Evolutionary conservation across 129 eudicot genomes (phyloP), one percentile per base, ranked within the genome.

Genomic region (Artemisia argyi): DNA sequence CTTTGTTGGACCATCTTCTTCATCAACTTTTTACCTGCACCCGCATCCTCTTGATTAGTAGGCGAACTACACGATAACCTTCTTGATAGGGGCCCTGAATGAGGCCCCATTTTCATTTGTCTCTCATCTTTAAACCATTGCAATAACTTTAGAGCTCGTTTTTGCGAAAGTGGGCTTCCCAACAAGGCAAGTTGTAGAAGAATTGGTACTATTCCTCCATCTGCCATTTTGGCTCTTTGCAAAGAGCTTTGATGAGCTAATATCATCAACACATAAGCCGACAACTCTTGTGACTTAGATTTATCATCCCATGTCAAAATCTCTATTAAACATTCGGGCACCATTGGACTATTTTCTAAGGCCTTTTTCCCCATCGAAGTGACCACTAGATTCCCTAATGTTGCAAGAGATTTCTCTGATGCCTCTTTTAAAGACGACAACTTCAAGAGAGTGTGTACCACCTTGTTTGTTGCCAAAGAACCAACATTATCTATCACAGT

Each of bases 81-180:
- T 77, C 85, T 80, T 3, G 89, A 85, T 71, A 84, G 91, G 12
- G 99, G 99, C 32, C 97, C 99, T 0, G 99, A 95, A 73, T 90
- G 97, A 24, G 91, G 91, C 18, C 94, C 92, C 83, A 90, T 77
- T 74, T 54, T 84, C 76, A 35, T 77, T 61, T 91, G 95, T 62
- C 96, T 71, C 73, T 90, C 97, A 10, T 95, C 89, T 78, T 90
- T 95, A 51, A 95, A 95, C 99, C 97, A 95, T 65, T 95, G 96
- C 55, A 95, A 70, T 52, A 95, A 62, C 72, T 86, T 95, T 35
- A 88, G 26, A 4, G 96, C 96, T 35, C 99, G 77, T 72, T 90
- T 95, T 65, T 85, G 97, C 5, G 94, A 88, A 57, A 95, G 28
- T 3, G 94, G 85, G 50, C 88, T 90, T 13, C 99, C 89, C 70